A percentile compares a stretch with the other conserved stretches of the same genome.
Evolutionary conservation across 805 yeast genomes (phyloP).

Genomic region (Ogataea sp.): DNA sequence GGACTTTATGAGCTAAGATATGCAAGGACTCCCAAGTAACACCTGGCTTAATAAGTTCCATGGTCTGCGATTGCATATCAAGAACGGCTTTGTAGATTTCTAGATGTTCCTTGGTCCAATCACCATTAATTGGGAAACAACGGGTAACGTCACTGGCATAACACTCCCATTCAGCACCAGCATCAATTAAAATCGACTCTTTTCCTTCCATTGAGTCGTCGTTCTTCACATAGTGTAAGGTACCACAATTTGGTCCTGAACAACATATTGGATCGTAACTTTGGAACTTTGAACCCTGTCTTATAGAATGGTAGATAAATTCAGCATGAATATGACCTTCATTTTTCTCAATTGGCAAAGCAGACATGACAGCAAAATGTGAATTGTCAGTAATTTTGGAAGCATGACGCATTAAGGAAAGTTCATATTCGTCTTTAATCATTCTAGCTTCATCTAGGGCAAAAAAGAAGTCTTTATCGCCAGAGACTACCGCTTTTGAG

Average conservation of each 20-base stretch:
- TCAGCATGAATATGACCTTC: slow-evolving; percentile 96
- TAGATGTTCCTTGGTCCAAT: slow-evolving; percentile 82
- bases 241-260: slow-evolving; percentile 84
- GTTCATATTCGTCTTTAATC: slow-evolving; percentile 78
- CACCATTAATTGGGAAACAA: slow-evolving; percentile 87
- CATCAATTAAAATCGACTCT: slow-evolving; percentile 76
- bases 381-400: slow-evolving; percentile 79
- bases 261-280: slow-evolving; percentile 96
- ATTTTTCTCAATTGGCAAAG: slow-evolving; percentile 75
- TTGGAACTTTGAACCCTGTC: slow-evolving; percentile 87
- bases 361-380: slow-evolving; percentile 89
- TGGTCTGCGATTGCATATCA: slow-evolving; percentile 72
- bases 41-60: slow-evolving; percentile 74
- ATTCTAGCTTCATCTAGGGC: slow-evolving; percentile 85
- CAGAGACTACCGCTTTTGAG: slow-evolving; percentile 29
- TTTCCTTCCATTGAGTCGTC: slow-evolving; percentile 54
- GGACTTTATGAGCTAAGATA: slow-evolving; percentile 64
- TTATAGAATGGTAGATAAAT: slow-evolving; percentile 82
- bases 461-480: slow-evolving; percentile 43
- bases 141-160: slow-evolving; percentile 94
- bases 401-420: slow-evolving; percentile 71
- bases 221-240: slow-evolving; percentile 82
- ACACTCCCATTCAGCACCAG: slow-evolving; percentile 95
- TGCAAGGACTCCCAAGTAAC: slow-evolving; percentile 82
- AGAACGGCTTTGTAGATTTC: slow-evolving; percentile 72